Base-by-base conservation (phyloP, 1,284 basidiomycete genomes). In the Sanguinoderma infundibulare region DNA sequence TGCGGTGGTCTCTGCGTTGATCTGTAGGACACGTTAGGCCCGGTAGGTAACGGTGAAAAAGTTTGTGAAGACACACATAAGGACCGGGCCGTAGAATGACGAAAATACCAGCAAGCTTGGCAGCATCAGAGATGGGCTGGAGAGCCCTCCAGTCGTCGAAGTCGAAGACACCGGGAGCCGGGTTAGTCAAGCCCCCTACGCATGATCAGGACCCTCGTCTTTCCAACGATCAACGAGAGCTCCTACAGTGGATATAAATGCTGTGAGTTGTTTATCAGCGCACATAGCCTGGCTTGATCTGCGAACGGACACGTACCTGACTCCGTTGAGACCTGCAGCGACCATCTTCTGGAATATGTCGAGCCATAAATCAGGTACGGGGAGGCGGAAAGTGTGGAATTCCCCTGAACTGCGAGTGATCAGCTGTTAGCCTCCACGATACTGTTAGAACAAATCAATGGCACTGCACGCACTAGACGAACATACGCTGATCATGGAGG, bases 261-360 rank as follows among this genome's bases (percentile, higher is more conserved):
- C 87, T 89, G 32, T n/a, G 12, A 50, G 28, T 5, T 14, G 1
- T 46, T 26, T 15, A 26, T 20, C 30, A 38, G 42, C 42, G 40
- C 20, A 14, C 15, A 7, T 20, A 35, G 20, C 9, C 30, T n/a
- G n/a, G n/a, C n/a, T n/a, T n/a, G n/a, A 14, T 5, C 3, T 3
- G 14, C 12, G 5, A 15, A 35, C 12, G 35, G n/a, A 30, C 8
- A 39, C 63, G n/a, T 60, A 69, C 72, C 72, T 74, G 62, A 92
- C 79, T 0, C 84, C 83, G 67, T 94, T 95, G 64, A 94, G 77
- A n/a, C 92, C 93, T 0, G 89, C 87, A 1, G 91, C 92, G 68
- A 91, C 91, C 66, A 87, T 78, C 73, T 93, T 95, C 68, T 95
- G 86, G 52, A 95, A 82, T 56, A 94, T 87, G 70, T 95, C 93